phyloP scores from a whole-genome alignment of 441 rosid genomes.

The Melastoma candidum region DNA sequence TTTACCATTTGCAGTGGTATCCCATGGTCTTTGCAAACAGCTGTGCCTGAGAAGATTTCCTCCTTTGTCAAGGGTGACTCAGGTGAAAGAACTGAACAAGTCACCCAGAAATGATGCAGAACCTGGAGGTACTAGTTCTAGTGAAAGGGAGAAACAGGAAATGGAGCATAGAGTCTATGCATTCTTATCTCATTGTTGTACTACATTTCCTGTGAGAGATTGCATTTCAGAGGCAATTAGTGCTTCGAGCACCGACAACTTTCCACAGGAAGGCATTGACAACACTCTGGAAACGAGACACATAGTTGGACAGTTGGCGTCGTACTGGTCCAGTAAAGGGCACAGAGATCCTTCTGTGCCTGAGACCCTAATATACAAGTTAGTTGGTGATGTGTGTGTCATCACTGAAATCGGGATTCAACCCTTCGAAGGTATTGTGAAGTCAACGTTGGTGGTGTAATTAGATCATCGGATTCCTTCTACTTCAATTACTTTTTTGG shows the following conservation, averaged over 20 bases:
- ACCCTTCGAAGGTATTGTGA: conserved; percentile 25
- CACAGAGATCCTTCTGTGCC: conserved; percentile 16
- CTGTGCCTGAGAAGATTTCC: conserved; percentile 25
- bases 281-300: conserved; percentile 29
- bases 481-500: background rate
- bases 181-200: conserved; percentile 24
- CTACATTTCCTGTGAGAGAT: conserved; percentile 12
- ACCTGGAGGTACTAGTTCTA: conserved; percentile 13
- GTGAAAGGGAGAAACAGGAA: conserved; percentile 17
- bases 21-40: conserved; percentile 19
- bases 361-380: conserved; percentile 25
- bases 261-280: conserved; percentile 22
- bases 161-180: conserved; percentile 25
- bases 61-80: conserved; percentile 14
- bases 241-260: conserved; percentile 34
- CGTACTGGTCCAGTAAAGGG: conserved; percentile 35
- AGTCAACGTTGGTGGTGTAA: background rate
- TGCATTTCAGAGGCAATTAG: conserved; percentile 24
- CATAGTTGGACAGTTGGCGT: conserved; percentile 17
- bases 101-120: conserved; percentile 11
- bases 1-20: conserved; percentile 19
- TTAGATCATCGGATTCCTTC: background rate
- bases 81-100: conserved; percentile 7
- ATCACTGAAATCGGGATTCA: conserved; percentile 24
- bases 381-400: conserved; percentile 23